A percentile compares a stretch with the other conserved stretches of the same genome.
Evolutionary conservation across 1,284 basidiomycete genomes (phyloP).

Genomic region (Fistulina hepatica): DNA sequence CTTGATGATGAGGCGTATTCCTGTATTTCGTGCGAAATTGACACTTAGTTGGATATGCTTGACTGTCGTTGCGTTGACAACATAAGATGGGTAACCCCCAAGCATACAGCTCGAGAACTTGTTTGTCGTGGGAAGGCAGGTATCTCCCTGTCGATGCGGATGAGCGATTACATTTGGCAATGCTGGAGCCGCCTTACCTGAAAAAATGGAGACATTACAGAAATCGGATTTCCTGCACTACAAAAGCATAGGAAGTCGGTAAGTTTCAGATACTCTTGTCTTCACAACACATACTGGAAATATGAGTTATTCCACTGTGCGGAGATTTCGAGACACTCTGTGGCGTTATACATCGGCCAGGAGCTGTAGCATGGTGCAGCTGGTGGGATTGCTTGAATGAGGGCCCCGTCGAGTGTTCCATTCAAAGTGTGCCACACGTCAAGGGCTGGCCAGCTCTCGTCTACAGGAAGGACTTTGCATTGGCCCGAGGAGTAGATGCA

Average conservation of each 20-base stretch:
- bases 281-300: too few species aligned
- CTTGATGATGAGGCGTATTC: conserved; percentile 7
- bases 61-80: conserved; percentile 6
- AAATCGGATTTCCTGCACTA: too few species aligned
- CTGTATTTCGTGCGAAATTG: conserved; percentile 6
- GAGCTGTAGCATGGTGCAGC: conserved; percentile 14
- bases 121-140: too few species aligned
- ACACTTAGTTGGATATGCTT: conserved; percentile 6
- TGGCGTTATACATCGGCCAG: conserved; percentile 3
- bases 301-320: too few species aligned
- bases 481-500: too few species aligned
- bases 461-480: conserved; percentile 11
- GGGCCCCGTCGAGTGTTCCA: conserved; percentile 14
- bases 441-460: conserved; percentile 14
- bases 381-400: conserved; percentile 18
- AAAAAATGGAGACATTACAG: too few species aligned
- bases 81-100: conserved; percentile 6
- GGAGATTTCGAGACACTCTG: conserved; percentile 4
- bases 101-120: conserved; percentile 6
- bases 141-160: too few species aligned
- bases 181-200: too few species aligned
- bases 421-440: conserved; percentile 18
- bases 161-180: too few species aligned
- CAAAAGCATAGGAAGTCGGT: too few species aligned
- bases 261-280: too few species aligned